Percentiles rank a stretch among this genome's conserved stretches.
Evolutionary conservation across 208 protist genomes (phyloP).

Genomic region (Acanthamoeba sp.): DNA sequence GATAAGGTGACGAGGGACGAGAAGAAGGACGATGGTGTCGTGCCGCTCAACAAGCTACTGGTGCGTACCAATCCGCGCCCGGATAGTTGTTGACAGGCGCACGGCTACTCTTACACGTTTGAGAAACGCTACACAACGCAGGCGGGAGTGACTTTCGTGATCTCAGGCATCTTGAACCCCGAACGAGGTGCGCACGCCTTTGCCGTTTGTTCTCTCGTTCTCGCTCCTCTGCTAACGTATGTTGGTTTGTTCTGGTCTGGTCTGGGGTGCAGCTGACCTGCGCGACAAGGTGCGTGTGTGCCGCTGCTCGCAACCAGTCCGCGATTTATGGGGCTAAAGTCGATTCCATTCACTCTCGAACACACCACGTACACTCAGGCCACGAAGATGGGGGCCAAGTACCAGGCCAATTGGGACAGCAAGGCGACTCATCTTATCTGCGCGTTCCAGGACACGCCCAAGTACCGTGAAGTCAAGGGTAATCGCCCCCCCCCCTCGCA

Average conservation of each 20-base stretch:
- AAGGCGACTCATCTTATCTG: slow-evolving; percentile 28
- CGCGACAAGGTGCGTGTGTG: background rate
- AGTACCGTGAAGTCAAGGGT: slow-evolving; percentile 53
- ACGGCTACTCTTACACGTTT: background rate
- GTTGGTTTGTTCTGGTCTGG: background rate
- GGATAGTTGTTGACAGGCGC: background rate
- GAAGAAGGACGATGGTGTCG: background rate
- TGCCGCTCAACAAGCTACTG: background rate
- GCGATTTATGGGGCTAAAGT: too few species aligned
- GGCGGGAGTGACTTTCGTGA: slow-evolving; percentile 20
- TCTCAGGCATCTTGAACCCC: slow-evolving; percentile 37
- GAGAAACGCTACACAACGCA: too few species aligned
- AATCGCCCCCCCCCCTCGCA: background rate
- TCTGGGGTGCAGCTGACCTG: background rate
- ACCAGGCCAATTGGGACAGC: slow-evolving; percentile 31
- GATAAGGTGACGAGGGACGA: background rate
- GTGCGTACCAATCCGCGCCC: background rate
- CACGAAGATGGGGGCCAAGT: slow-evolving; percentile 37
- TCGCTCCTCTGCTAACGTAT: background rate
- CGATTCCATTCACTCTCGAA: too few species aligned
- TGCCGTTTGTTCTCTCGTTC: background rate
- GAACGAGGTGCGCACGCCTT: background rate
- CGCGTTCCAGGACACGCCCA: slow-evolving; percentile 58
- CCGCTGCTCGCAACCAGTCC: background rate
- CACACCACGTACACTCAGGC: too few species aligned